Evolutionary conservation across 1,284 basidiomycete genomes (phyloP), one percentile per base, ranked within the genome.

Genomic region (Tilletia caries): DNA sequence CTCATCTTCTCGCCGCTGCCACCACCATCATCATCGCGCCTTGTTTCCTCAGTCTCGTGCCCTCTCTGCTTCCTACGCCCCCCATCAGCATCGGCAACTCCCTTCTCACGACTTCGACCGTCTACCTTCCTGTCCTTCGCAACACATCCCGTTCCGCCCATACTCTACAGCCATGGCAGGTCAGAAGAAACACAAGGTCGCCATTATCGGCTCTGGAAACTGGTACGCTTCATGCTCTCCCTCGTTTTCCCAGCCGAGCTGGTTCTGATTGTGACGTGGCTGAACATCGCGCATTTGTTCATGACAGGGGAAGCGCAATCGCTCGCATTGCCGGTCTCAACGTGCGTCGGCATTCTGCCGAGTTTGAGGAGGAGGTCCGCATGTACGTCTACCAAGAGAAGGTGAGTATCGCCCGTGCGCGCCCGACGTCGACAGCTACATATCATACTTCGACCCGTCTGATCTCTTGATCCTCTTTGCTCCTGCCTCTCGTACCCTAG

Each of bases 311-410:
- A 1, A 86, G 86, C 5, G 87, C 87, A 1, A 86, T 88, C 62
- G 87, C 88, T 27, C 85, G 86, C 72, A 87, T 88, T 67, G 86
- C 87, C 10, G 84, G 81, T 76, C 25, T 44, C 75, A 88, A 88
- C 75, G 83, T 86, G 3, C 82, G 78, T 50, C 79, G 80, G 64
- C 82, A 85, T 68, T 75, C 85, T 6, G 85, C 86, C 67, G 64
- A 72, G 32, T 82, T 82, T 52, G 72, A 82, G 32, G 50, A 58
- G 25, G 67, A 75, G 34, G 79, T 82, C 37, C 71, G 73, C 65
- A 82, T 81, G 79, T 80, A 79, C 71, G 79, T 80, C 44, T 75
- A 76, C 66, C 76, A 82, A 71, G 81, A 82, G 68, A 72, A 73
- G 48, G 78, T 75, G 67, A 32, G 71, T 71, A 37, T 23, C n/a